phyloP scores from a whole-genome alignment of 805 yeast genomes.

The Candida manassasensis region DNA sequence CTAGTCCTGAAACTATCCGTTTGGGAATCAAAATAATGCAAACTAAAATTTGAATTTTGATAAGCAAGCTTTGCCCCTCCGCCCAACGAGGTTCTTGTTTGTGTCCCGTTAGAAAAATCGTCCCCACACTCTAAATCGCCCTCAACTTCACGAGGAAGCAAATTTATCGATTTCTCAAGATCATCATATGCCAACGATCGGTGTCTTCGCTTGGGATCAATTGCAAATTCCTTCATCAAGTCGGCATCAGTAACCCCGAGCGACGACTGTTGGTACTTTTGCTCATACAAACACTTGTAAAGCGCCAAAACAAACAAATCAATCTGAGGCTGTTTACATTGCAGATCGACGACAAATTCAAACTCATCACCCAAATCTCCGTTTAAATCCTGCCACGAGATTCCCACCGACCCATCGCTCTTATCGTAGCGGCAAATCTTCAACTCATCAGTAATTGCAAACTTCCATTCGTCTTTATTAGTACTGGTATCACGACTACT shows the following conservation, averaged over 20 bases:
- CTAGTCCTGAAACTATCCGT: conserved; percentile 45
- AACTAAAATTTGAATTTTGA: conserved; percentile 25
- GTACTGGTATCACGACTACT: conserved; percentile 20
- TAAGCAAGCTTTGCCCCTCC: conserved; percentile 16
- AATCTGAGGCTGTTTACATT: conserved; percentile 50
- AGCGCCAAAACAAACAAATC: conserved; percentile 58
- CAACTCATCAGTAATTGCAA: conserved; percentile 58
- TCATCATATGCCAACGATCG: conserved; percentile 20
- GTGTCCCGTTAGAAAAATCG: conserved; percentile 8
- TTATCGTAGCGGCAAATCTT: conserved; percentile 50
- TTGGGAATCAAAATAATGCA: conserved; percentile 56
- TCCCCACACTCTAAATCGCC: conserved; percentile 20
- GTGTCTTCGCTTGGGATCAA: conserved; percentile 18
- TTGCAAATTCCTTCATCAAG: conserved; percentile 56
- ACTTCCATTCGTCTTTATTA: conserved; percentile 64
- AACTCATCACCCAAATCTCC: conserved; percentile 86
- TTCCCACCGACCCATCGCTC: conserved; percentile 49
- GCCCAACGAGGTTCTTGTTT: conserved; percentile 2
- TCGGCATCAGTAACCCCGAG: conserved; percentile 33
- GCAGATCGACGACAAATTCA: conserved; percentile 70
- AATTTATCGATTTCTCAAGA: conserved; percentile 13
- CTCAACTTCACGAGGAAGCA: conserved; percentile 6
- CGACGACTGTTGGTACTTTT: conserved; percentile 58
- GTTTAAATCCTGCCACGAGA: conserved; percentile 75
- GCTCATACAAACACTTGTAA: conserved; percentile 69